Evolutionary conservation across 2,329 filamentous ascomycete species (phyloP).

Genomic region (Diaporthe nobilis): DNA sequence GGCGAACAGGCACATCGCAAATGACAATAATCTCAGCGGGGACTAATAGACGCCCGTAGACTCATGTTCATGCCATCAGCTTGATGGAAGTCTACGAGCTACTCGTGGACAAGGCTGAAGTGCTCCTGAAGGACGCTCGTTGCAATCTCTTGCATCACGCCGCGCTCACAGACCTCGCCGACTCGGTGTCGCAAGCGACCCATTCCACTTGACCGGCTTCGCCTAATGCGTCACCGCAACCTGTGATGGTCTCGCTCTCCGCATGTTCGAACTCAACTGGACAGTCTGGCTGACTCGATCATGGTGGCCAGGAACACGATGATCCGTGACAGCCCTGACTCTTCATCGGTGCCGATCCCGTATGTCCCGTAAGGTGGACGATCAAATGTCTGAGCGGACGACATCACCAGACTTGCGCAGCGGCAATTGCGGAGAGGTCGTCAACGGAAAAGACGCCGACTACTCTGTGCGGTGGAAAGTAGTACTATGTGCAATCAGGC

Average conservation of each 20-base stretch:
- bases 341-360: background rate
- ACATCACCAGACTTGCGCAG: background rate
- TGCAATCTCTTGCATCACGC: background rate
- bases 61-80: background rate
- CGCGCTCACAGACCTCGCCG: constrained; percentile 16
- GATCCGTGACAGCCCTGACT: constrained; percentile 16
- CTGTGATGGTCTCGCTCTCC: background rate
- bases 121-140: background rate
- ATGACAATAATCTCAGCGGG: constrained; percentile 18
- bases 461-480: background rate
- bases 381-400: background rate
- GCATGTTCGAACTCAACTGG: background rate
- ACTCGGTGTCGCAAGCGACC: background rate
- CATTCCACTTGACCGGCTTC: background rate
- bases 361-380: background rate
- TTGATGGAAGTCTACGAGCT: background rate
- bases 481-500: background rate
- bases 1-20: constrained; percentile 27
- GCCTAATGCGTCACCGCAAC: constrained; percentile 5
- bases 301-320: constrained; percentile 3
- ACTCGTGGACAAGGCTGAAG: background rate
- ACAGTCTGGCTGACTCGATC: constrained; percentile 4
- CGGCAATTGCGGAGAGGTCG: background rate
- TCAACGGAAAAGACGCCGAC: background rate
- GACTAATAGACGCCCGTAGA: background rate